A percentile compares a stretch with the other conserved stretches of the same genome.
Evolutionary conservation across 2,329 filamentous ascomycete species (phyloP).

Genomic region (Colletotrichum filicis): DNA sequence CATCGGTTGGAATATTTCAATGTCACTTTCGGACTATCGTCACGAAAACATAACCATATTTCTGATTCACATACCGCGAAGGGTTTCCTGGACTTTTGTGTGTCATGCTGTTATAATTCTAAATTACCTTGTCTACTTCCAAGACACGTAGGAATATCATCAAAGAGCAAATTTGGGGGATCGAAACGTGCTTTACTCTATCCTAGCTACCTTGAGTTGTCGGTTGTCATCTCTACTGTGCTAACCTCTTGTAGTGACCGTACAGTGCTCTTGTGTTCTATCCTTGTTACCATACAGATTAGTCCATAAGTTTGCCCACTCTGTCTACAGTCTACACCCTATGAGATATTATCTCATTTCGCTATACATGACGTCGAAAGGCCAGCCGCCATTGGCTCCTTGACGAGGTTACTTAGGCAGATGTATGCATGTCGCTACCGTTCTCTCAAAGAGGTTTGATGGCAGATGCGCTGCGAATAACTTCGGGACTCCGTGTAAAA

Average conservation of each 20-base stretch:
- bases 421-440: neutral
- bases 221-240: neutral
- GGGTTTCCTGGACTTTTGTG: no score
- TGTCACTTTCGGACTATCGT: no score
- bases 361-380: neutral
- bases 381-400: neutral
- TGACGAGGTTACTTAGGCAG: neutral
- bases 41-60: no score
- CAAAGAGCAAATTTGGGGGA: neutral
- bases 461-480: constrained; percentile 38
- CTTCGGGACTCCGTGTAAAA: constrained; percentile 70
- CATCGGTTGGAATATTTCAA: no score
- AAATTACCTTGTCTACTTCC: neutral
- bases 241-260: neutral
- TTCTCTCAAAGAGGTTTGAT: constrained; percentile 11
- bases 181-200: neutral
- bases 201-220: neutral
- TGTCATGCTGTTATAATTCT: no score
- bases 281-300: neutral
- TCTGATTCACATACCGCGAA: no score
- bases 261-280: neutral
- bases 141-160: neutral
- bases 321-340: neutral
- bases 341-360: neutral
- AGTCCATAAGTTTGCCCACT: neutral